Evolutionary conservation across 306 rosid species (phyloP), one percentile per base, ranked within the genome.

Genomic region (Mucuna pruriens): DNA sequence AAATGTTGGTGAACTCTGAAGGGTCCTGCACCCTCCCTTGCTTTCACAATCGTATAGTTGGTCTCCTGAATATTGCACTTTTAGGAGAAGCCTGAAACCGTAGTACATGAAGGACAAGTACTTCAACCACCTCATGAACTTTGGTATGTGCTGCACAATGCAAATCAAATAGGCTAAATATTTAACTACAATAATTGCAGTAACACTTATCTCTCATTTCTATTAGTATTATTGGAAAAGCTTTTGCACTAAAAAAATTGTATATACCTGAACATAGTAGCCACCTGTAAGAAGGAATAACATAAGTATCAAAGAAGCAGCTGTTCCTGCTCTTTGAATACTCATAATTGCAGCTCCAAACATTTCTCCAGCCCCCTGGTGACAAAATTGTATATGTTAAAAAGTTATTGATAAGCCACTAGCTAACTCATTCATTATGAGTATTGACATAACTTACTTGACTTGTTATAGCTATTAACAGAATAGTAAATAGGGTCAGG

Each of bases 211-310:
- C 0, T 46, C 5, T 3, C 36, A 39, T 16, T 23, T 69, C n/a
- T 11, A 46, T 15, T 13, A 6, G 5, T 62, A 49, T 17, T 55
- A n/a, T 46, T 45, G 52, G 12, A 65, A 64, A 67, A 80, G 44
- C 13, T 25, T 29, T 13, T 49, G 39, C 29, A 48, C 23, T 20
- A 12, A 67, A 33, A 58, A 1, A 67, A 17, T 63, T 38, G 34
- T 6, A 34, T 36, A 4, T 82, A 92, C 99, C 99, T 92, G 98
- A 2, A 95, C 99, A 81, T 93, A 95, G 65, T 95, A 95, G 48
- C 99, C 99, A 74, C 99, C 98, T 3, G 97, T 93, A 49, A 95
- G 94, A 36, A 95, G 99, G 81, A 95, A 95, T 17, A 95, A 36
- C 99, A 95, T 93, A 10, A 95, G 90, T 68, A 93, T 75, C 88